Evolutionary conservation across 2,329 filamentous ascomycete species (phyloP).

Genomic region (Verticillium alfalfae): DNA sequence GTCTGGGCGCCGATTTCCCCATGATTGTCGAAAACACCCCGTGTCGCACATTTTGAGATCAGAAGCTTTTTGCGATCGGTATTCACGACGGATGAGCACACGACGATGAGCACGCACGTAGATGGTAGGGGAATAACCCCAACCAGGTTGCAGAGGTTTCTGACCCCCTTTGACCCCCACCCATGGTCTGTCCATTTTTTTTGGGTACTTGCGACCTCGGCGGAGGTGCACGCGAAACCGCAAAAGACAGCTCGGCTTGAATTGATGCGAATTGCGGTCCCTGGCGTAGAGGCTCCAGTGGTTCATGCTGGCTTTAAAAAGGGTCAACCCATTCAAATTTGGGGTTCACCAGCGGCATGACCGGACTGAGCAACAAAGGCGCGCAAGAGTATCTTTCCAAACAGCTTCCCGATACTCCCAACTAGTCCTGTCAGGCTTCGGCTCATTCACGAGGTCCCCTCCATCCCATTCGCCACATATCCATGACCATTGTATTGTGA

Average conservation of each 20-base stretch:
- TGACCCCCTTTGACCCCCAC: not conserved
- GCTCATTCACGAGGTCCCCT: not conserved
- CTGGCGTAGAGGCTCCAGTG: not conserved
- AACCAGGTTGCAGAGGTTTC: not conserved
- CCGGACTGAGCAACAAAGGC: not conserved
- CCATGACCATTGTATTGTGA: not conserved
- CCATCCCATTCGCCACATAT: not conserved
- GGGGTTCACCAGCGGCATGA: not conserved
- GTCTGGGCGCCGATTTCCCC: not conserved
- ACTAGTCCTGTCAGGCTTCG: not conserved
- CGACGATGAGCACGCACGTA: not conserved
- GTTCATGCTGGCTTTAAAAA: not conserved
- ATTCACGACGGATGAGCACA: not conserved
- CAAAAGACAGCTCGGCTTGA: not conserved
- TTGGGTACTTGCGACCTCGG: not conserved
- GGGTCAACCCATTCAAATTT: not conserved
- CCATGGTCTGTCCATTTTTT: not conserved
- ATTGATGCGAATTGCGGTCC: not conserved
- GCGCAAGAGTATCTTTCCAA: not conserved
- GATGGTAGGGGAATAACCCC: not conserved
- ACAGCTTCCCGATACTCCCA: not conserved
- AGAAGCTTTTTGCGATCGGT: not conserved
- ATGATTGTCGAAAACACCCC: not conserved
- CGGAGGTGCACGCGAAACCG: not conserved
- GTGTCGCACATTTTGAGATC: not conserved